Conservation (phyloP, 2,329 filamentous ascomycete species). For the Neopestalotiopsis clavispora region DNA sequence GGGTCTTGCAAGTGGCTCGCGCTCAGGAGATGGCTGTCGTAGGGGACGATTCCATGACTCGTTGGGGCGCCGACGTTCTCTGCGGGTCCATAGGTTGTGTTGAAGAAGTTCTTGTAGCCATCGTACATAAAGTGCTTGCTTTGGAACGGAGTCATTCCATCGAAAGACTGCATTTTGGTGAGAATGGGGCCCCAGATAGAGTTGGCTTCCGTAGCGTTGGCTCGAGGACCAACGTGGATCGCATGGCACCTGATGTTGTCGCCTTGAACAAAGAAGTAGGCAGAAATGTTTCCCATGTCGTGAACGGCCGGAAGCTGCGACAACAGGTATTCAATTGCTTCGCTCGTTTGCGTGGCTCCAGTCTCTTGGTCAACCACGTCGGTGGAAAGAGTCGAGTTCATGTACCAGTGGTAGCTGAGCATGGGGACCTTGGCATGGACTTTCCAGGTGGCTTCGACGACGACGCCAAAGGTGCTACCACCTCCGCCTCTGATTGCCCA, state of each 20-base stretch:
- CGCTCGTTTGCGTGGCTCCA: not conserved
- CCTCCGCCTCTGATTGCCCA: constrained; percentile 12
- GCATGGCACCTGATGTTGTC: not conserved
- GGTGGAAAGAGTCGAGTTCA: not conserved
- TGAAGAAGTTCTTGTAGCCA: not conserved
- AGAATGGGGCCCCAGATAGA: not conserved
- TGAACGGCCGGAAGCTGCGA: not conserved
- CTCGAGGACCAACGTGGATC: not conserved
- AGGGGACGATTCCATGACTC: not conserved
- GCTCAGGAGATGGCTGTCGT: not conserved
- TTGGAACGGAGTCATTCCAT: not conserved
- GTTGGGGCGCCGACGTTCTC: not conserved
- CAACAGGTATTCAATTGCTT: not conserved
- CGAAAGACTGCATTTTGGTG: not conserved
- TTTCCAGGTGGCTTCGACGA: constrained; percentile 8
- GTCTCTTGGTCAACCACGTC: not conserved
- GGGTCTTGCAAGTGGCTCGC: not conserved
- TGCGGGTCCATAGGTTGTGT: not conserved
- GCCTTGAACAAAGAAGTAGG: not conserved
- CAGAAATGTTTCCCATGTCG: not conserved
- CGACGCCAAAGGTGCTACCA: not conserved
- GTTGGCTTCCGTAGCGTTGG: not conserved
- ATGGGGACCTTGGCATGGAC: not conserved
- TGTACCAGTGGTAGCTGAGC: not conserved
- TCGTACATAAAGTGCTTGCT: not conserved